Evolutionary conservation across 306 rosid genomes (phyloP).

Genomic region (Chamaecrista fasciculata): DNA sequence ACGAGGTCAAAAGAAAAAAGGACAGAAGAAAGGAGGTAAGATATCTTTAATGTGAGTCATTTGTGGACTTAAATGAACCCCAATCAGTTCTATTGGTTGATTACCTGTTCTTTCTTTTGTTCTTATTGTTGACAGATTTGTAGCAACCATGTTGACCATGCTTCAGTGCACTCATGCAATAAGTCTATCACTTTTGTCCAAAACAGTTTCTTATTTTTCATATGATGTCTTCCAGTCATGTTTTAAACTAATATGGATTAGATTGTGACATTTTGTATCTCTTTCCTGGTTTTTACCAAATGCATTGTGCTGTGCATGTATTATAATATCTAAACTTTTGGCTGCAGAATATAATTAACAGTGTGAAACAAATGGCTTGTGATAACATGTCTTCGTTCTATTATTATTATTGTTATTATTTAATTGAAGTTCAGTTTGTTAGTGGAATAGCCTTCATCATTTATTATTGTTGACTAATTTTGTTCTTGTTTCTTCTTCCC

Average conservation of each 20-base stretch:
- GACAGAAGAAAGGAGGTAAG: conserved; percentile 71
- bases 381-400: background rate
- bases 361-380: background rate
- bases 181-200: background rate
- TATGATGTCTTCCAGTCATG: background rate
- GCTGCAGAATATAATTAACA: background rate
- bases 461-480: conserved; percentile 18
- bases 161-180: background rate
- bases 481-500: conserved; percentile 16
- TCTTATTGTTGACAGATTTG: background rate
- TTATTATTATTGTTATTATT: background rate
- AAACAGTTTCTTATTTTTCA: background rate
- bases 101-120: conserved; percentile 3
- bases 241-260: background rate
- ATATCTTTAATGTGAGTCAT: background rate
- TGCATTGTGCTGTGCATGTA: background rate
- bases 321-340: background rate
- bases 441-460: background rate
- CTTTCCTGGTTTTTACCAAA: background rate
- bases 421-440: background rate
- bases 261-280: background rate
- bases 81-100: background rate
- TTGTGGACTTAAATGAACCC: background rate
- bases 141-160: background rate
- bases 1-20: conserved; percentile 70